phyloP scores from a whole-genome alignment of 352 stramenopile species.

The Phytophthora aleatoria region DNA sequence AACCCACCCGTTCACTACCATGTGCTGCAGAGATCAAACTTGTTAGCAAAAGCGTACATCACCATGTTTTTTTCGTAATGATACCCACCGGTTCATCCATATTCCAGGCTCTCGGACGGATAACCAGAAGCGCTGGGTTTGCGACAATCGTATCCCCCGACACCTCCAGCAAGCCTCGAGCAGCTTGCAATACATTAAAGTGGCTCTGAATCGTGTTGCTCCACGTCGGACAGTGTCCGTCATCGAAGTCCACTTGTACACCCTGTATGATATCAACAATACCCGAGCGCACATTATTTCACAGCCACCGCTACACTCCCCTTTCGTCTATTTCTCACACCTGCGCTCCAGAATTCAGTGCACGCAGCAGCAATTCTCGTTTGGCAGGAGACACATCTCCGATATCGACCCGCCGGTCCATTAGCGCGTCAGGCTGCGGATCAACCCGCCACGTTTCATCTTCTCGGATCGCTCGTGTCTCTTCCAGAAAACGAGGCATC shows the following conservation, averaged over 20 bases:
- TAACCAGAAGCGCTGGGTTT: slow-evolving; percentile 85
- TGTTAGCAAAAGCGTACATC: neutral
- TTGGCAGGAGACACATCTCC: slow-evolving; percentile 90
- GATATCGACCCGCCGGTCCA: slow-evolving; percentile 94
- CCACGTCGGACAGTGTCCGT: slow-evolving; percentile 92
- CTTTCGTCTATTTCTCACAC: slow-evolving; percentile 16
- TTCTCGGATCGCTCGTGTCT: slow-evolving; percentile 71
- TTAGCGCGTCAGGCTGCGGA: slow-evolving; percentile 65
- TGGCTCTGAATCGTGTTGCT: slow-evolving; percentile 91
- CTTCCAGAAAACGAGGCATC: slow-evolving; percentile 85
- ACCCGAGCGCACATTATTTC: too few relatives aligned
- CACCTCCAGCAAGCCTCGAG: slow-evolving; percentile 56
- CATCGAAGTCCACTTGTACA: slow-evolving; percentile 82
- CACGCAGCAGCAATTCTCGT: slow-evolving; percentile 92
- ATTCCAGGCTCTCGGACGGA: slow-evolving; percentile 94
- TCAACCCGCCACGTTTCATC: slow-evolving; percentile 66
- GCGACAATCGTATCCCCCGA: slow-evolving; percentile 29
- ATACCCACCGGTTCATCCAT: slow-evolving; percentile 90
- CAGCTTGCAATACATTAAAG: slow-evolving; percentile 92
- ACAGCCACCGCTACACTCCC: neutral
- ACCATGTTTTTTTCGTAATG: neutral
- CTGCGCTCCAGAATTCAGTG: slow-evolving; percentile 94
- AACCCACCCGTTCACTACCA: slow-evolving; percentile 90
- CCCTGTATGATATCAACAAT: slow-evolving; percentile 30
- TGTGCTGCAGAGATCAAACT: slow-evolving; percentile 52